Percentiles rank a stretch among this genome's conserved stretches.
These are phyloP conservation scores for Chaetomium fimeti DNA, from an alignment of 495 filamentous ascomycete genomes.

Conservation along the genomic window DNA sequence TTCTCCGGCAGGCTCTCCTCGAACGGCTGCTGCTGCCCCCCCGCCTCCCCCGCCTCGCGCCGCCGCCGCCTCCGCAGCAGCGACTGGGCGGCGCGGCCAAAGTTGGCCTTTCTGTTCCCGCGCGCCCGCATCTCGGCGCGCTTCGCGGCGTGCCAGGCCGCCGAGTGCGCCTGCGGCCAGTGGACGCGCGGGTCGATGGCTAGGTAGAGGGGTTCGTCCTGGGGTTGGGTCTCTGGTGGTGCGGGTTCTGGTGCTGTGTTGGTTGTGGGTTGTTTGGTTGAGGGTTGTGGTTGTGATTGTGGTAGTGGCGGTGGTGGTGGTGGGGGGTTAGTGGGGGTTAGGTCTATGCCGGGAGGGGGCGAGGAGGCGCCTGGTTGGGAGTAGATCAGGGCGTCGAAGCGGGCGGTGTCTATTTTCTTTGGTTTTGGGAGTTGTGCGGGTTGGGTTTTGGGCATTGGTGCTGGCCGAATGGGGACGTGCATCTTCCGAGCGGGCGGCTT, in stretches of 20 bases:
- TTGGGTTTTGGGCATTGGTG: neutral
- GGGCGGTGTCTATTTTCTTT: slow-evolving; percentile 11
- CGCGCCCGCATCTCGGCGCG: slow-evolving; percentile 44
- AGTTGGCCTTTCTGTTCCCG: slow-evolving; percentile 42
- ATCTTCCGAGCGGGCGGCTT: neutral
- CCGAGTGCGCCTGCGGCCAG: slow-evolving; percentile 39
- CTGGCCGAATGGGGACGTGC: neutral
- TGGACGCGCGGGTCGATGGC: slow-evolving; percentile 47
- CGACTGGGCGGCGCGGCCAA: slow-evolving; percentile 42
- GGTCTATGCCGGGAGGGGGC: slow-evolving; percentile 15
- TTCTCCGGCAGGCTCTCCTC: slow-evolving; percentile 34
- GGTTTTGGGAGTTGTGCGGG: neutral
- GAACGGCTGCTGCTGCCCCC: slow-evolving; percentile 23
- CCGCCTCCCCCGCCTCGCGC: neutral
- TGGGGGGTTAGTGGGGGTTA: neutral
- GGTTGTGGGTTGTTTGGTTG: neutral
- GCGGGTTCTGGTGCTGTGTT: neutral
- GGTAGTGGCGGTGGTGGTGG: neutral
- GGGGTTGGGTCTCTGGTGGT: neutral
- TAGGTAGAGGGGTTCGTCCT: slow-evolving; percentile 29
- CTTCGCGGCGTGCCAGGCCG: slow-evolving; percentile 44
- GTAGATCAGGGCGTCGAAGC: slow-evolving; percentile 25
- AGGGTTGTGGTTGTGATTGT: neutral
- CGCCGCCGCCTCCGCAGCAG: slow-evolving; percentile 37
- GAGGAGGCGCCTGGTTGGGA: slow-evolving; percentile 20